phyloP scores from a whole-genome alignment of 2,329 filamentous ascomycete genomes.

The Ceratocystis papillata region DNA sequence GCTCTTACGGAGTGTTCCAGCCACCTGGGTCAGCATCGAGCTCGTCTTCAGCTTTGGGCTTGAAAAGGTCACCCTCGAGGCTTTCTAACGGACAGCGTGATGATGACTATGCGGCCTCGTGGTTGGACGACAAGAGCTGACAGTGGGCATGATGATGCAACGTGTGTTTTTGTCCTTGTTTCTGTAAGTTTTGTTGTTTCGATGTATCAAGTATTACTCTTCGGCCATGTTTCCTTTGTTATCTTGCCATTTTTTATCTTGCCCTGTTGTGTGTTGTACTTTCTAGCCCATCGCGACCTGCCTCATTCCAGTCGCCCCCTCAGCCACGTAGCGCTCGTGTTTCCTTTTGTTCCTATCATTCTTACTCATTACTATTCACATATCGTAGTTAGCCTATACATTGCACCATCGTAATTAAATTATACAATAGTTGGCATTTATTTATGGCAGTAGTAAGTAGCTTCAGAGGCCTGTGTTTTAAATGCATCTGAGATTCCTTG shows the following conservation, averaged over 20 bases:
- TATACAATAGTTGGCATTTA: too few species aligned
- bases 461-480: too few species aligned
- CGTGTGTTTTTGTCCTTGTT: neutral
- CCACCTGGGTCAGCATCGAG: conserved; percentile 15
- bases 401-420: too few species aligned
- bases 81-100: conserved; percentile 19
- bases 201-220: conserved; percentile 6
- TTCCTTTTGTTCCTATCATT: neutral
- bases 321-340: too few species aligned
- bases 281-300: neutral
- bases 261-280: neutral
- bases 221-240: conserved; percentile 6
- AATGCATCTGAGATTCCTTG: too few species aligned
- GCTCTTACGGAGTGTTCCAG: neutral
- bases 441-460: too few species aligned
- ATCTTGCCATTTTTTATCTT: neutral
- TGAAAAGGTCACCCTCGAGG: conserved; percentile 19
- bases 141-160: neutral
- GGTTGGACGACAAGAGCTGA: conserved; percentile 7
- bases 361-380: neutral
- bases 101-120: conserved; percentile 10
- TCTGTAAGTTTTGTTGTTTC: conserved; percentile 13
- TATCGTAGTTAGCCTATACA: neutral
- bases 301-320: too few species aligned
- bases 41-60: conserved; percentile 3